Evolutionary conservation across 306 rosid species (phyloP), one percentile per base, ranked within the genome.

Genomic region (Begonia loranthoides): DNA sequence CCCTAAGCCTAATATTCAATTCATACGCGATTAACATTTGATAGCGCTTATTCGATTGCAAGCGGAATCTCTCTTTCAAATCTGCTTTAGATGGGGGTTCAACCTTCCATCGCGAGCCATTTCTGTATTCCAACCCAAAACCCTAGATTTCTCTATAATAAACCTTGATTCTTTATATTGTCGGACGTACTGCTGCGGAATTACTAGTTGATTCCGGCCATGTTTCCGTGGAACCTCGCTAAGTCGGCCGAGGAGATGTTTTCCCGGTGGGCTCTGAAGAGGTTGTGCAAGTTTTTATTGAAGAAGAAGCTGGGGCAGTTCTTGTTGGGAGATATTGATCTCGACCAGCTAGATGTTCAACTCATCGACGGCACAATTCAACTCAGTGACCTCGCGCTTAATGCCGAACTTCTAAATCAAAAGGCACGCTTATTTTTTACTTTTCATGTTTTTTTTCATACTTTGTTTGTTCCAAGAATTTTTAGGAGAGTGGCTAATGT

Each of bases 181-280:
- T 1, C 36, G 4, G 13, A 16, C 40, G n/a, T 19, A 12, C 9
- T 28, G 21, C 14, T 16, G 21, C 45, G 17, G 34, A 2, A 3
- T 40, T 24, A 2, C 5, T 54, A 17, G 39, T 19, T 3, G 5
- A n/a, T 13, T 28, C 39, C 60, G 63, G 63, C 65, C 70, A 90
- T 90, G 94, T 84, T 81, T 56, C 58, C 79, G 15, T 90, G 97
- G 95, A 85, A 82, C 73, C 55, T 90, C 60, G 95, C 83, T 12
- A 85, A 86, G 74, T 85, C 97, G 65, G 95, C 95, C 52, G 97
- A 90, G 81, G 92, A 79, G 50, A 56, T 81, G 86, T 85, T 90
- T 83, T 78, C 95, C 47, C 77, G 87, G 51, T 85, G 87, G 87
- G 95, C 97, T 40, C 62, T 81, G 14, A 90, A 70, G 77, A 78